phyloP scores from a whole-genome alignment of 2,329 filamentous ascomycete genomes.

The Achaetomium macrosporum region DNA sequence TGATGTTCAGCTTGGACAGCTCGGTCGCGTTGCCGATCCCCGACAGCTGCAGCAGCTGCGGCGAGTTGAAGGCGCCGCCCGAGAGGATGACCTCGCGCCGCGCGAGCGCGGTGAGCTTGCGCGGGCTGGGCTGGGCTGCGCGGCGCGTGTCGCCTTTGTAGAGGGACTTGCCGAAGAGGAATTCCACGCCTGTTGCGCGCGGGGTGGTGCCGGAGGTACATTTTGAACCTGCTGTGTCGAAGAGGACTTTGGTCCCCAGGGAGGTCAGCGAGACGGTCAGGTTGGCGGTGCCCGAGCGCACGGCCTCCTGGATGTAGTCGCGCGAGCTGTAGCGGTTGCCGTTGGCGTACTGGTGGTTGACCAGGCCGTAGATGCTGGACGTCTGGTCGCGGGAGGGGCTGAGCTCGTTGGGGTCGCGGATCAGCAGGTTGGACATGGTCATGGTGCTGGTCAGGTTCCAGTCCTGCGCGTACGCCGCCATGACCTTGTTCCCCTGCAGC shows the following conservation, averaged over 20 bases:
- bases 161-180: constrained; percentile 33
- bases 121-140: constrained; percentile 17
- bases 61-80: constrained; percentile 35
- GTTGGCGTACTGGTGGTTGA: constrained; percentile 13
- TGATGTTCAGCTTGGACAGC: constrained; percentile 39
- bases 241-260: constrained; percentile 33
- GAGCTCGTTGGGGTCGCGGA: constrained; percentile 22
- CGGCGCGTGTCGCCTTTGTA: constrained; percentile 37
- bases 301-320: constrained; percentile 30
- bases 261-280: constrained; percentile 35
- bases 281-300: constrained; percentile 30
- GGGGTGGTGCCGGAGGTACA: constrained; percentile 11
- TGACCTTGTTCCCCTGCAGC: background rate
- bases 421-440: constrained; percentile 8
- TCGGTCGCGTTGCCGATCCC: constrained; percentile 36
- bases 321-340: constrained; percentile 39
- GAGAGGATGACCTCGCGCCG: constrained; percentile 43
- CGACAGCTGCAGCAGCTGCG: constrained; percentile 33
- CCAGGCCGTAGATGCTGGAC: constrained; percentile 22
- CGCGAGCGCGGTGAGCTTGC: constrained; percentile 27
- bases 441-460: background rate
- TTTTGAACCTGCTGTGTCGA: constrained; percentile 33
- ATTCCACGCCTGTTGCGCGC: constrained; percentile 39
- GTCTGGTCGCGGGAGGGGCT: constrained; percentile 19
- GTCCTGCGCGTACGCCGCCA: background rate